Conservation (phyloP, 106 monocot species). For the Allium cepa region DNA sequence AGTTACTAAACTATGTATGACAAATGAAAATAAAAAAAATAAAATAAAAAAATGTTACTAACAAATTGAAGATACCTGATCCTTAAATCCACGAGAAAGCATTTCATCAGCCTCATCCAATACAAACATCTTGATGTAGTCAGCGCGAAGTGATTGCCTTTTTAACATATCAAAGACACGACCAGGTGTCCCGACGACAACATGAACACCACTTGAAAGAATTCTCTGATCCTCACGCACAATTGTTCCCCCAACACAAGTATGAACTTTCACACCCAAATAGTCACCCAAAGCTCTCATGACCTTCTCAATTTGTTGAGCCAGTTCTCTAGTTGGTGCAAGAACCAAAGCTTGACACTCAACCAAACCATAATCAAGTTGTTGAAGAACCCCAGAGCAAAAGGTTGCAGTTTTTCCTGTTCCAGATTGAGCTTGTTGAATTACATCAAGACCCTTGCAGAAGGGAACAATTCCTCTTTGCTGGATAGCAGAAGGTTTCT, state of each 20-base stretch:
- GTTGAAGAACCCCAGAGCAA: constrained; percentile 27
- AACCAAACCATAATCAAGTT: constrained; percentile 24
- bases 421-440: constrained; percentile 30
- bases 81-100: constrained; percentile 39
- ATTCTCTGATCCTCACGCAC: constrained; percentile 25
- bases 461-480: constrained; percentile 26
- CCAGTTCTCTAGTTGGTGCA: constrained; percentile 28
- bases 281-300: constrained; percentile 33
- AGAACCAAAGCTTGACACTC: constrained; percentile 29
- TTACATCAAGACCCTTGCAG: constrained; percentile 17
- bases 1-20: not conserved
- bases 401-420: constrained; percentile 33
- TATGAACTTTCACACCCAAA: constrained; percentile 30
- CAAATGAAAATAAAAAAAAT: not conserved
- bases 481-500: constrained; percentile 32
- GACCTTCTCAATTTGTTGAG: constrained; percentile 32
- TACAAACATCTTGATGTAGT: constrained; percentile 21
- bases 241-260: constrained; percentile 28
- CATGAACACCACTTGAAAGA: constrained; percentile 27
- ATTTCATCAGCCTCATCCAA: constrained; percentile 31
- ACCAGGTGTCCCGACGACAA: constrained; percentile 29
- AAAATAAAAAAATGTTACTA: not conserved
- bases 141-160: constrained; percentile 23
- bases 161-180: constrained; percentile 19
- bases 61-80: constrained; percentile 13